Conservation (phyloP, 805 yeast species). For the Hemisphaericaspora nanyangensis region DNA sequence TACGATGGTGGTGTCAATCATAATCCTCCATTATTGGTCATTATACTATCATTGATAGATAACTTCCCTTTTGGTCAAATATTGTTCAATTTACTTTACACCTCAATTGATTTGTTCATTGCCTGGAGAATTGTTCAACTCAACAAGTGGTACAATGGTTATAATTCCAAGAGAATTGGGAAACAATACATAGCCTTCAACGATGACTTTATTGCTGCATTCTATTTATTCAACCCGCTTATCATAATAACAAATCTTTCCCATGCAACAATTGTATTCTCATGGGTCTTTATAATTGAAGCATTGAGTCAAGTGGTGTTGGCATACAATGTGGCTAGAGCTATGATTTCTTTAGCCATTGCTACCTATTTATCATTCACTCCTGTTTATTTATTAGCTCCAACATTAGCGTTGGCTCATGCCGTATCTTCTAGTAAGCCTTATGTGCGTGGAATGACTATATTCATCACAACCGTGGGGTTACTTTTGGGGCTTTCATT, state of each 20-base stretch:
- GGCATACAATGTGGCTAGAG: conserved; percentile 31
- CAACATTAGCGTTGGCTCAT: conserved; percentile 43
- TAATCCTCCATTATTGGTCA: conserved; percentile 74
- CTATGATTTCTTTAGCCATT: conserved; percentile 54
- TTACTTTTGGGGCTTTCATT: conserved; percentile 26
- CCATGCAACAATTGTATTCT: conserved; percentile 60
- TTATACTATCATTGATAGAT: conserved; percentile 40
- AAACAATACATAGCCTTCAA: conserved; percentile 18
- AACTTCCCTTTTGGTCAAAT: conserved; percentile 16
- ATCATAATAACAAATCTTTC: conserved; percentile 64
- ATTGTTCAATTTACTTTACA: conserved; percentile 44
- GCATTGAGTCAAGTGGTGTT: conserved; percentile 43
- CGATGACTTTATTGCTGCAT: conserved; percentile 51
- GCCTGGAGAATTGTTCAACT: conserved; percentile 52
- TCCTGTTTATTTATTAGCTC: conserved; percentile 58
- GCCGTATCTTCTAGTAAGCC: conserved; percentile 11
- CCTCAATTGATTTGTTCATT: conserved; percentile 55
- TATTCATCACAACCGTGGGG: conserved; percentile 13
- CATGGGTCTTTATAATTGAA: conserved; percentile 54
- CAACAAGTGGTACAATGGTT: conserved; percentile 37
- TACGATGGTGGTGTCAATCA: conserved; percentile 86
- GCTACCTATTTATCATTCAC: conserved; percentile 63
- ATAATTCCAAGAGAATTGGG: conserved; percentile 16
- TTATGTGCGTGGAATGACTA: conserved; percentile 16
- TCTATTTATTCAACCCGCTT: conserved; percentile 80